Base-by-base conservation (phyloP, 345 rosid species). In the Hypericum androsaemum region DNA sequence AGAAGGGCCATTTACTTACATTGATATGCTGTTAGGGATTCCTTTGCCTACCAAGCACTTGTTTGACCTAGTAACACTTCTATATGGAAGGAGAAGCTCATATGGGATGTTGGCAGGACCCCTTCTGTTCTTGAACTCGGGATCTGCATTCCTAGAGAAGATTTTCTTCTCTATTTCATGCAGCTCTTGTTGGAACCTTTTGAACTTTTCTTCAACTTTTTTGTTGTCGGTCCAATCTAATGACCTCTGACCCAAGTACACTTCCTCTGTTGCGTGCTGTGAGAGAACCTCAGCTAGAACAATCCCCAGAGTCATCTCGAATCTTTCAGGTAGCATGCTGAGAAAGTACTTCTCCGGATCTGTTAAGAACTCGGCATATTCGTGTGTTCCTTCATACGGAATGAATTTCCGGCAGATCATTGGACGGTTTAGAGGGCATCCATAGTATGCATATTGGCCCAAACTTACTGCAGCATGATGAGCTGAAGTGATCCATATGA, bases 401-500 rank as follows among this genome's bases (percentile, higher is more conserved):
- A 82, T 63, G 63, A 59, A 72, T 36, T 55, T 65, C 56, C 78
- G 65, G 38, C 82, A 75, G 3, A 53, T 43, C 22, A 62, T 56
- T 12, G 85, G 81, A 15, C 81, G 74, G 52, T 70, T 79, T 10
- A 75, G 80, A 36, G 80, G 84, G 75, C 71, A 77, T 13, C 77
- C 76, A 17, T 73, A 73, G 51, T 79, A 82, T 57, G 81, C 73
- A 63, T 73, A 77, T 57, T 77, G 81, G 8, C 85, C 89, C 49
- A 64, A 79, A 66, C 72, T 70, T 56, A 82, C 64, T 7, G 85
- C 60, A 49, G 88, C 82, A 52, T 82, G 88, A 39, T 68, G 66
- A 37, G 69, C 88, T 37, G 88, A 78, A 28, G 84, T 41, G 37
- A 67, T 76, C 88, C 88, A 79, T 57, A 82, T 68, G 53, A 82